Evolutionary conservation across 2,329 filamentous ascomycete species (phyloP), one percentile per base, ranked within the genome.

Genomic region (Hymenoscyphus albidus): DNA sequence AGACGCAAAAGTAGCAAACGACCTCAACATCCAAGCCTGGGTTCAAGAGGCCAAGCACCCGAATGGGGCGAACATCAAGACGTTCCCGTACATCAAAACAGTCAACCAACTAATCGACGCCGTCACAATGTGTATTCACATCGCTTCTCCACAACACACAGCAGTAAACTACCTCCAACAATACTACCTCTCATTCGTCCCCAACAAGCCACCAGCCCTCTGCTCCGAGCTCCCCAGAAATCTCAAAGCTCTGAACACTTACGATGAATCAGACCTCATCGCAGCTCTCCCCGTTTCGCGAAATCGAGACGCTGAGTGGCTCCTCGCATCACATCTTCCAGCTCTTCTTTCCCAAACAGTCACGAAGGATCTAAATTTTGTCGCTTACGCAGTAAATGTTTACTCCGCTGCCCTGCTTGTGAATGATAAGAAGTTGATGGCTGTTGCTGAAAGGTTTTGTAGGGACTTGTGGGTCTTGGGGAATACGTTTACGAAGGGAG

Each of bases 121-220:
- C 3, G 71, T 82, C 32, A 82, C 79, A 27, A 83, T 83, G 81
- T 81, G 79, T 72, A 82, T 83, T 65, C 81, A 83, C 71, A 79
- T 82, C 58, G 81, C 81, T 5, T 76, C 80, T 1, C 80, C 82
- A 0, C 80, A 80, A 66, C 81, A 83, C 71, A 82, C 77, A 3
- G 78, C 81, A 5, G 77, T 83, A 67, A 83, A 83, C 71, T 83
- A 83, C 68, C 74, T 83, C 16, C 57, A 59, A 22, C 27, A 59
- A 9, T 59, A 59, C 35, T 59, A 59, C 57, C 57, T 35, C 31
- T 32, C 57, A 35, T 59, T 59, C 57, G 57, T 59, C 18, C 57
- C 57, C n/a, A 59, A 59, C 35, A 59, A 59, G 9, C 32, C 38
- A 2, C 18, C 27, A 5, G 31, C 27, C 4, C 57, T 59, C 27